Evolutionary conservation across 345 rosid species (phyloP).

Genomic region (Acer campestre): DNA sequence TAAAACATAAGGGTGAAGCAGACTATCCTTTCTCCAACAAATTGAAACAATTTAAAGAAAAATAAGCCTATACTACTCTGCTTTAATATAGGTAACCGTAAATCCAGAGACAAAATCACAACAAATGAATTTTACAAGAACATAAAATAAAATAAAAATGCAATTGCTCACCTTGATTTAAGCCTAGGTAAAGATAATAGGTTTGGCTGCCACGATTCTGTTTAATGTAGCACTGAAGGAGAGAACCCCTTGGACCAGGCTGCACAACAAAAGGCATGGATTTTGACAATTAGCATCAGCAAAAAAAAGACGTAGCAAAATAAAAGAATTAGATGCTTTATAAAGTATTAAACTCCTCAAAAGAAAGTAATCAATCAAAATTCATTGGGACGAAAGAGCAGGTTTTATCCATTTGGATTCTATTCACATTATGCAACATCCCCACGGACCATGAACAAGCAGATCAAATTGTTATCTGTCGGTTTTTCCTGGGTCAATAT

Average conservation of each 20-base stretch:
- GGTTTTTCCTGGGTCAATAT: too few species aligned
- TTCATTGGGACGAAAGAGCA: not conserved
- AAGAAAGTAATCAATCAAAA: not conserved
- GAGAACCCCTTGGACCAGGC: constrained; percentile 90
- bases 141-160: not conserved
- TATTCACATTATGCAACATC: too few species aligned
- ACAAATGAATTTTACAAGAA: not conserved
- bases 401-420: too few species aligned
- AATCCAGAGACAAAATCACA: not conserved
- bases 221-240: constrained; percentile 80
- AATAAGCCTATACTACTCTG: not conserved
- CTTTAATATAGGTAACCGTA: not conserved
- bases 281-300: not conserved
- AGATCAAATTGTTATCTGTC: too few species aligned
- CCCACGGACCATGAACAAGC: too few species aligned
- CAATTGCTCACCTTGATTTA: constrained; percentile 63
- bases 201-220: constrained; percentile 77
- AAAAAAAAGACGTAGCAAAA: too few species aligned
- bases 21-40: not conserved
- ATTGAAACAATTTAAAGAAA: not conserved
- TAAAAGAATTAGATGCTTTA: constrained; percentile 1
- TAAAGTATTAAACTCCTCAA: not conserved
- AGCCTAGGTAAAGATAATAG: constrained; percentile 73
- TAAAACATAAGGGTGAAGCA: not conserved
- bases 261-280: constrained; percentile 33